Conservation (phyloP, 495 filamentous ascomycete species). For the Talaromyces borbonicus region DNA sequence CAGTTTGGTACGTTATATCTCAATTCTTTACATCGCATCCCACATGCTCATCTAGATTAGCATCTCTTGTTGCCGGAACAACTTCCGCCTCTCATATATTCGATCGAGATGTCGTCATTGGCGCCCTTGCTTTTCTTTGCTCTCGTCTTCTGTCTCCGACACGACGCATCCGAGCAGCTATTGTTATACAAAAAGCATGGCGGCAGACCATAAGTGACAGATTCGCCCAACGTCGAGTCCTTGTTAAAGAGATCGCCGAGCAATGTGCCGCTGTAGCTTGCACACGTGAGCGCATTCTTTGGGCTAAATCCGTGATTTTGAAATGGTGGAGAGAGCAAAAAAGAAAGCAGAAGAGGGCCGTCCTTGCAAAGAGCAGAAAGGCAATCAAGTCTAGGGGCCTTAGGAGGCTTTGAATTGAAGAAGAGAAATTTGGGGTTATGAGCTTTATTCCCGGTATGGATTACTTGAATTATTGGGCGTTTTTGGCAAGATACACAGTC, state of each 20-base stretch:
- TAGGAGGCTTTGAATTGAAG: neutral
- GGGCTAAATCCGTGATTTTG: slow-evolving; percentile 43
- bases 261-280: slow-evolving; percentile 38
- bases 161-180: slow-evolving; percentile 33
- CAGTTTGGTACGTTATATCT: slow-evolving; percentile 39
- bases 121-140: slow-evolving; percentile 51
- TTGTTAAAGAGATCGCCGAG: slow-evolving; percentile 33
- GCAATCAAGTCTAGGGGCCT: neutral
- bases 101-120: slow-evolving; percentile 41
- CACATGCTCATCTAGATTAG: slow-evolving; percentile 10
- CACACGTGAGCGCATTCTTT: slow-evolving; percentile 28
- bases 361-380: neutral
- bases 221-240: slow-evolving; percentile 22
- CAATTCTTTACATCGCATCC: slow-evolving; percentile 3
- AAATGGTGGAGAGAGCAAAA: slow-evolving; percentile 29
- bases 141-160: slow-evolving; percentile 49
- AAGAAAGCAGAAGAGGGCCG: neutral
- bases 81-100: slow-evolving; percentile 27
- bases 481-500: neutral
- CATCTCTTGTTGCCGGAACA: slow-evolving; percentile 23
- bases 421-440: no score
- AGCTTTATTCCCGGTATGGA: no score
- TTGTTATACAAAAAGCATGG: slow-evolving; percentile 34
- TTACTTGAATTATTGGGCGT: neutral
- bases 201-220: slow-evolving; percentile 22